A percentile compares a stretch with the other conserved stretches of the same genome.
These are phyloP conservation scores for Aspergillus bombycis DNA, from an alignment of 2,329 filamentous ascomycete genomes.

Conservation along the genomic window DNA sequence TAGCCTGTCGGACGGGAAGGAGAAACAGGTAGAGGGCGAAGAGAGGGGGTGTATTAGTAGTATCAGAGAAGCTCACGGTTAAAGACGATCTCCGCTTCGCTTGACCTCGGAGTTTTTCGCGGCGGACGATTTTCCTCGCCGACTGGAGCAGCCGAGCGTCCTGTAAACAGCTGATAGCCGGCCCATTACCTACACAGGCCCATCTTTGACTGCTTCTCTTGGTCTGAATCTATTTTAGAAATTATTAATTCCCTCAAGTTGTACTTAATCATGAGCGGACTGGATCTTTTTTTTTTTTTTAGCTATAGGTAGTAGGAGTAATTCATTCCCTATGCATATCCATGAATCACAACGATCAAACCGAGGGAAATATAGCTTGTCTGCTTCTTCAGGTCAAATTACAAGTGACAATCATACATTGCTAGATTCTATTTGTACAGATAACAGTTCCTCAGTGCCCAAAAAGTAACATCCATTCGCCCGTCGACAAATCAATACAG, in stretches of 20 bases:
- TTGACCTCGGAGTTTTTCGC: conserved; percentile 38
- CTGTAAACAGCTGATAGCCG: conserved; percentile 6
- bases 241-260: neutral
- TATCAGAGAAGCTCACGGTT: conserved; percentile 29
- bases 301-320: neutral
- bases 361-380: neutral
- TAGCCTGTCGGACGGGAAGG: conserved; percentile 17
- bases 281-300: neutral
- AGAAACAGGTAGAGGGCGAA: conserved; percentile 16
- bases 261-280: neutral
- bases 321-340: neutral
- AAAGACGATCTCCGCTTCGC: conserved; percentile 27
- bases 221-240: neutral
- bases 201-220: neutral
- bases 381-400: neutral
- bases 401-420: conserved; percentile 16
- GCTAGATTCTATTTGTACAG: conserved; percentile 39
- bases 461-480: neutral
- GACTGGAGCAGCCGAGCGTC: conserved; percentile 11
- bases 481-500: conserved; percentile 28
- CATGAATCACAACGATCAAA: neutral
- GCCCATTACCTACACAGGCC: neutral
- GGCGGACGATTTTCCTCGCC: conserved; percentile 24
- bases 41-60: conserved; percentile 17
- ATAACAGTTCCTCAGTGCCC: conserved; percentile 9